Evolutionary conservation across 2,329 filamentous ascomycete genomes (phyloP).

Genomic region (Trichoderma arundinaceum): DNA sequence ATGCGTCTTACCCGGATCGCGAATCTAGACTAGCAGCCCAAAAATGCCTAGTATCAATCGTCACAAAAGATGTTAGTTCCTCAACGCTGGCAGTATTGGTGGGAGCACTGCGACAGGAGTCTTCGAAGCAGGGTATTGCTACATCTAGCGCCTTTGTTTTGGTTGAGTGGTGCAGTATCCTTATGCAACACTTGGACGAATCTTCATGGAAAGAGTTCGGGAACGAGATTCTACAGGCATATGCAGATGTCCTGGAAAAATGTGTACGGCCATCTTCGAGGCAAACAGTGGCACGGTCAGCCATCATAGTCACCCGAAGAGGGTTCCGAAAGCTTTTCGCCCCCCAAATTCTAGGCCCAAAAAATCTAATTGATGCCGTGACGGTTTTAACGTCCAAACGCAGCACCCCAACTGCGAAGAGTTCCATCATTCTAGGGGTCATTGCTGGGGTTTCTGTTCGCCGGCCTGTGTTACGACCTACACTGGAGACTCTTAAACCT

Average conservation of each 20-base stretch:
- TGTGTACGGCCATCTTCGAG: slow-evolving; percentile 72
- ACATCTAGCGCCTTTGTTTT: slow-evolving; percentile 83
- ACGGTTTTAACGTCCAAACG: slow-evolving; percentile 71
- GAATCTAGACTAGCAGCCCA: slow-evolving; percentile 83
- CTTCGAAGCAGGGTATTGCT: slow-evolving; percentile 77
- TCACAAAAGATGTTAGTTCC: slow-evolving; percentile 60
- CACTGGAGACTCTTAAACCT: slow-evolving; percentile 68
- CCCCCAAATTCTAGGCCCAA: slow-evolving; percentile 58
- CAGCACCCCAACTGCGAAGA: slow-evolving; percentile 66
- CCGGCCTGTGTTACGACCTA: slow-evolving; percentile 64
- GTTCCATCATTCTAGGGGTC: slow-evolving; percentile 80
- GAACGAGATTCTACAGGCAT: slow-evolving; percentile 67
- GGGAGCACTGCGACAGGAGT: slow-evolving; percentile 71
- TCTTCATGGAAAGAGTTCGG: slow-evolving; percentile 70
- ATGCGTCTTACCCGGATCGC: slow-evolving; percentile 85
- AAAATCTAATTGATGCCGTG: slow-evolving; percentile 68
- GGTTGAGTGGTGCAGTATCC: slow-evolving; percentile 83
- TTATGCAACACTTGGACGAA: slow-evolving; percentile 73
- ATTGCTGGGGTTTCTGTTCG: slow-evolving; percentile 86
- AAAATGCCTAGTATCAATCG: slow-evolving; percentile 73
- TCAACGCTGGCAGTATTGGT: slow-evolving; percentile 69
- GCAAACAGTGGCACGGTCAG: slow-evolving; percentile 71
- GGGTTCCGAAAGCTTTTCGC: slow-evolving; percentile 77
- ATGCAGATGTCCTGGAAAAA: slow-evolving; percentile 77
- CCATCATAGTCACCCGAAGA: slow-evolving; percentile 77